phyloP scores from a whole-genome alignment of 192 early-diverging fungal genomes.

The Backusella luteola region DNA sequence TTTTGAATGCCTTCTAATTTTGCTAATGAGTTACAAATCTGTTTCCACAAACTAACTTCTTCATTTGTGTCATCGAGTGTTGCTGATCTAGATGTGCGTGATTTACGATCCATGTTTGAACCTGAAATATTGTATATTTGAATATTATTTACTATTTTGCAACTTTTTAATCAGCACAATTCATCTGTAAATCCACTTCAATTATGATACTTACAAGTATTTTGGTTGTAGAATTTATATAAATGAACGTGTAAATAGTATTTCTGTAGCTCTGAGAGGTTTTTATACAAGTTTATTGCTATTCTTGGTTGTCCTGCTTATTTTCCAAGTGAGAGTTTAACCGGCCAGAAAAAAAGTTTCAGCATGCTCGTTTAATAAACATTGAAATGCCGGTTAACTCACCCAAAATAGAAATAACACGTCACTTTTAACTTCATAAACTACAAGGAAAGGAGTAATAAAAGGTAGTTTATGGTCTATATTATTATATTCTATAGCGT shows the following conservation, averaged over 20 bases:
- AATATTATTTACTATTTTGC: not conserved
- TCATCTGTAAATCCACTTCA: not conserved
- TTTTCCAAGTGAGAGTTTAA: not conserved
- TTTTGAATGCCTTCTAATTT: constrained; percentile 37
- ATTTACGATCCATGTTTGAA: constrained; percentile 35
- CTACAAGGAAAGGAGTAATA: not conserved
- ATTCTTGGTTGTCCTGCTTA: not conserved
- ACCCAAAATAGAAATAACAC: not conserved
- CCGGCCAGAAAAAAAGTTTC: not conserved
- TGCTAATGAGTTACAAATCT: constrained; percentile 35
- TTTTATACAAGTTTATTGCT: not conserved
- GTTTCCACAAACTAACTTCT: constrained; percentile 36
- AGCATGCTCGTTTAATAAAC: not conserved
- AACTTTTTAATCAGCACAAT: not conserved
- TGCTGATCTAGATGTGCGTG: constrained; percentile 34
- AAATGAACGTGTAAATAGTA: not conserved
- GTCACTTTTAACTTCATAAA: not conserved
- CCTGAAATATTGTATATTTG: not conserved
- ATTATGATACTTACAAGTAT: not conserved
- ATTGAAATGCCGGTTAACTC: not conserved
- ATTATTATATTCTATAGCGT: not conserved
- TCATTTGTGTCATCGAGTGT: constrained; percentile 36
- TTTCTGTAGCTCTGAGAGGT: not conserved
- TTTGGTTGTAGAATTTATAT: not conserved
- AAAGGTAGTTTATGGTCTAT: not conserved